phyloP scores from a whole-genome alignment of 805 yeast genomes.

The Candida taoyuanica region DNA sequence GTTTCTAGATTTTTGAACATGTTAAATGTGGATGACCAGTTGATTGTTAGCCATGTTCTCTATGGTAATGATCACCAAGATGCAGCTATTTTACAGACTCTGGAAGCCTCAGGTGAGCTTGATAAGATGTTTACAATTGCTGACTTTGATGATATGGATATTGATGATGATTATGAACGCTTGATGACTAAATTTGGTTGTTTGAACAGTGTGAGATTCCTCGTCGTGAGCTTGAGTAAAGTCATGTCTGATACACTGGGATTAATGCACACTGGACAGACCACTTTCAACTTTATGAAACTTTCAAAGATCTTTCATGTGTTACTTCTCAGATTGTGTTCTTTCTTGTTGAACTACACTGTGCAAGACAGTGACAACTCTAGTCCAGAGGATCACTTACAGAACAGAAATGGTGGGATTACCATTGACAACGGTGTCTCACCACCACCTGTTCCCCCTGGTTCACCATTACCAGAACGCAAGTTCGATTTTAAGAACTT shows the following conservation, averaged over 20 bases:
- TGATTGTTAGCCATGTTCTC: conserved; percentile 13
- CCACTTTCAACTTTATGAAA: conserved; percentile 15
- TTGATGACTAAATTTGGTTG: conserved; percentile 8
- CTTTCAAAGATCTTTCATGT: conserved; percentile 17
- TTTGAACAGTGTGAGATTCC: conserved; percentile 8
- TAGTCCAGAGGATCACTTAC: background rate
- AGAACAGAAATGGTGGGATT: background rate
- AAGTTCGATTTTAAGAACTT: conserved; percentile 13
- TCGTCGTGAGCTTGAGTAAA: conserved; percentile 9
- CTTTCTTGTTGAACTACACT: conserved; percentile 9
- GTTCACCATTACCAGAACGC: background rate
- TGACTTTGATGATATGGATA: conserved; percentile 11
- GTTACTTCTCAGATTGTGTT: conserved; percentile 11
- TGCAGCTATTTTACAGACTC: background rate
- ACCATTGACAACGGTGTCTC: background rate
- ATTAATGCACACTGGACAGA: conserved; percentile 10
- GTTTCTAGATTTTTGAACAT: conserved; percentile 9
- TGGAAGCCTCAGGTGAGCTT: conserved; percentile 8
- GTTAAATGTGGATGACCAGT: conserved; percentile 11
- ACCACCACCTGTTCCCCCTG: background rate
- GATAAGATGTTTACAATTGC: conserved; percentile 4
- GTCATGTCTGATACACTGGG: conserved; percentile 9
- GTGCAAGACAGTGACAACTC: conserved; percentile 4
- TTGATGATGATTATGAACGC: conserved; percentile 9
- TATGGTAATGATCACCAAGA: conserved; percentile 10